Evolutionary conservation across 345 rosid species (phyloP).

Genomic region (Limnanthes douglasii): DNA sequence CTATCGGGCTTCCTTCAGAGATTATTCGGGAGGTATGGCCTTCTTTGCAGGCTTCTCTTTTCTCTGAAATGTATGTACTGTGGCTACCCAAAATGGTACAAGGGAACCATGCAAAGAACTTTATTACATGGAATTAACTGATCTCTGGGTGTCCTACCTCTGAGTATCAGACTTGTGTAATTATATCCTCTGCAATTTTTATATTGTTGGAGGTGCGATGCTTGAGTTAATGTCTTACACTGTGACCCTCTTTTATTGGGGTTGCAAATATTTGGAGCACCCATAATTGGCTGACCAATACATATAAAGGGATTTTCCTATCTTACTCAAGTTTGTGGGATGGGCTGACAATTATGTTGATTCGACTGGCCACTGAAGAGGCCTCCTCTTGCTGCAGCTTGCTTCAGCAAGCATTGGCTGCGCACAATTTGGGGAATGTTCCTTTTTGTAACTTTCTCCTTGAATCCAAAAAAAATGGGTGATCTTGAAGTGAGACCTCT

Average conservation of each 20-base stretch:
- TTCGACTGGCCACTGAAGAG: conserved; percentile 57
- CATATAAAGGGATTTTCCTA: conserved; percentile 39
- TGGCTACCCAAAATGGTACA: too few relatives aligned
- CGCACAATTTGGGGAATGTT: conserved; percentile 54
- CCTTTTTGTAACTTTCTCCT: conserved; percentile 60
- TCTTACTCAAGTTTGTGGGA: conserved; percentile 42
- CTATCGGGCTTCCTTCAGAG: conserved; percentile 51
- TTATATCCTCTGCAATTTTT: conserved; percentile 53
- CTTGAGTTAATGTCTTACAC: conserved; percentile 92
- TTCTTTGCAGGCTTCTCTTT: conserved; percentile 3
- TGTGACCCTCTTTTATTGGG: conserved; percentile 47
- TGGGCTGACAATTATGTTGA: conserved; percentile 52
- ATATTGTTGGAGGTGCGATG: conserved; percentile 81
- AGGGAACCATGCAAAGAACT: too few relatives aligned
- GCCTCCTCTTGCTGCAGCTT: conserved; percentile 63
- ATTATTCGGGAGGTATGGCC: conserved; percentile 54
- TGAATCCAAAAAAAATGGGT: too few relatives aligned
- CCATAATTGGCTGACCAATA: conserved; percentile 44
- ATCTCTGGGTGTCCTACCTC: conserved; percentile 33
- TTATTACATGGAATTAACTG: conserved; percentile 14
- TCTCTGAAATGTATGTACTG: too few relatives aligned
- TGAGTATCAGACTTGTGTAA: conserved; percentile 40
- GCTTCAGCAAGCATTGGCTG: conserved; percentile 46
- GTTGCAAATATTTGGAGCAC: conserved; percentile 44
- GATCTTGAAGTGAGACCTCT: too few relatives aligned